Conservation (phyloP, 2,329 filamentous ascomycete species). For the Eutypa lata region DNA sequence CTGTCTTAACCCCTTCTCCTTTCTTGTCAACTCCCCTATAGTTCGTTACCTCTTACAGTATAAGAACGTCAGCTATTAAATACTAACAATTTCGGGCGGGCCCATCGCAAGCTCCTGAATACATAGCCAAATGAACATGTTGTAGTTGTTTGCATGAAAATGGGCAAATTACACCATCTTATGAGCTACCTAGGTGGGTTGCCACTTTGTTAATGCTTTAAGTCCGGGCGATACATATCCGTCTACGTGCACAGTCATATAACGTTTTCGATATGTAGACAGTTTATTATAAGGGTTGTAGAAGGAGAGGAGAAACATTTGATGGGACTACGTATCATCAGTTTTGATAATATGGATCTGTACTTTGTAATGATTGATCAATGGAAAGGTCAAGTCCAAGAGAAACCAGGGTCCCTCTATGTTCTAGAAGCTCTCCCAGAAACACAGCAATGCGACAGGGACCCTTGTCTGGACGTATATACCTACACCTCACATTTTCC, state of each 20-base stretch:
- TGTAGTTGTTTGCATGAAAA: slow-evolving; percentile 14
- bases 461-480: background rate
- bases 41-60: no score
- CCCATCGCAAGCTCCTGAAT: background rate
- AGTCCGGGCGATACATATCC: background rate
- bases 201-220: background rate
- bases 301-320: no score
- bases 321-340: background rate
- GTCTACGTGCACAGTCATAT: no score
- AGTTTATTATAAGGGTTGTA: no score
- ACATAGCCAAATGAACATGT: background rate
- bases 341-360: background rate
- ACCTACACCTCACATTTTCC: background rate
- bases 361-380: background rate
- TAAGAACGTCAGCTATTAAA: no score
- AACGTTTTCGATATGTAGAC: no score
- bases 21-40: background rate
- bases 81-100: no score
- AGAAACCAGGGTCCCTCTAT: background rate
- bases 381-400: background rate
- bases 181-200: slow-evolving; percentile 3
- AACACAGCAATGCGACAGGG: background rate
- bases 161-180: slow-evolving; percentile 19
- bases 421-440: background rate
- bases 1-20: background rate